These are phyloP conservation scores for Wickerhamiella alocasiicola DNA, from an alignment of 805 yeast genomes.

Conservation along the genomic window DNA sequence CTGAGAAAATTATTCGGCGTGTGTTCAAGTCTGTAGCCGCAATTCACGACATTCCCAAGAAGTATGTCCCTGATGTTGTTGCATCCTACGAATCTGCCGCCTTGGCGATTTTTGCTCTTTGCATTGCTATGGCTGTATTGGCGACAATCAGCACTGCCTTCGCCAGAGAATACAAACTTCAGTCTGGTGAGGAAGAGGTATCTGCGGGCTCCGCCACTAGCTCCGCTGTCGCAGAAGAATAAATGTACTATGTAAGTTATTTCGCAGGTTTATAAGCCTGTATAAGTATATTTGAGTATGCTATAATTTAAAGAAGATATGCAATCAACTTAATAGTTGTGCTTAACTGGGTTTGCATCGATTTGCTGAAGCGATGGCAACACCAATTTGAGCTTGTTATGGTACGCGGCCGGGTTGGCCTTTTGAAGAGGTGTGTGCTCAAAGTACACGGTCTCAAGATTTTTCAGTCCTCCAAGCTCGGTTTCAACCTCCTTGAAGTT, in stretches of 20 bases:
- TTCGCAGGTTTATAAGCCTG: too few relatives aligned
- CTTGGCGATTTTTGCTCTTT: slow-evolving; percentile 37
- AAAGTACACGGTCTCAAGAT: slow-evolving; percentile 77
- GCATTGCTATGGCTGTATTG: slow-evolving; percentile 31
- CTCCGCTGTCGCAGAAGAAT: too few relatives aligned
- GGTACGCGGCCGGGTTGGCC: slow-evolving; percentile 62
- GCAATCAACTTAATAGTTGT: slow-evolving; percentile 1
- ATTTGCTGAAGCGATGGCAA: slow-evolving; percentile 64
- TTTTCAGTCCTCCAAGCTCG: slow-evolving; percentile 48
- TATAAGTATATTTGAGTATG: too few relatives aligned
- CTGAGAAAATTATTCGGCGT: slow-evolving; percentile 26
- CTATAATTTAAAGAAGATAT: not conserved
- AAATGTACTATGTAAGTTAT: too few relatives aligned
- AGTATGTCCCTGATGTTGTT: slow-evolving; percentile 32
- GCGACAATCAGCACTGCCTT: slow-evolving; percentile 34
- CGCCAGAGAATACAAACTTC: slow-evolving; percentile 34
- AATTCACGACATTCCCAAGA: slow-evolving; percentile 35
- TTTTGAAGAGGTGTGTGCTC: slow-evolving; percentile 86
- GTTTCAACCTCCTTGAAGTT: slow-evolving; percentile 56
- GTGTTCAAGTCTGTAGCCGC: slow-evolving; percentile 45
- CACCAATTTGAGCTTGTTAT: slow-evolving; percentile 66
- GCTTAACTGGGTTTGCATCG: slow-evolving; percentile 62
- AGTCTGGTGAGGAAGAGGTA: not conserved
- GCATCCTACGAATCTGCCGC: slow-evolving; percentile 32
- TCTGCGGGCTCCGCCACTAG: too few relatives aligned